Evolutionary conservation across 371 early-diverging fungal genomes (phyloP).

Genomic region (Actinomortierella wolfii): DNA sequence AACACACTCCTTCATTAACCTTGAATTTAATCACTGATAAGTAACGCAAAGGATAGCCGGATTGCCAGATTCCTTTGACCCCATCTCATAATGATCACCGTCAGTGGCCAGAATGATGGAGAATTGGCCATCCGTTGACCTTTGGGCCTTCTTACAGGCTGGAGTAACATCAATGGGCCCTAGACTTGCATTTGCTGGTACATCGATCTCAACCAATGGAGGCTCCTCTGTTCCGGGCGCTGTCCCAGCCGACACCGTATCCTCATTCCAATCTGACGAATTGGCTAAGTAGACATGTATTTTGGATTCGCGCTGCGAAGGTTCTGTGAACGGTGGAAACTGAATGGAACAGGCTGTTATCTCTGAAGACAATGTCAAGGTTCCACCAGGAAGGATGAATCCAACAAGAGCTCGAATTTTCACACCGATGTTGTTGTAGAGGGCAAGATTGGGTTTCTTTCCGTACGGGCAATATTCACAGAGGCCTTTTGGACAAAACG

Average conservation of each 20-base stretch:
- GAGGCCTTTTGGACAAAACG: slow-evolving; percentile 39
- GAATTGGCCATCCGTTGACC: too few species aligned
- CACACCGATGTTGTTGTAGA: slow-evolving; percentile 35
- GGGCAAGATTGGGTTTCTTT: slow-evolving; percentile 17
- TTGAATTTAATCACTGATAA: too few species aligned
- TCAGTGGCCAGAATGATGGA: slow-evolving; percentile 19
- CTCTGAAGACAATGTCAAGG: slow-evolving; percentile 10
- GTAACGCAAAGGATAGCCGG: slow-evolving; percentile 34
- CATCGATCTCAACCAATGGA: too few species aligned
- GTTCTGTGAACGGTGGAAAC: slow-evolving; percentile 36
- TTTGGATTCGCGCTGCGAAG: slow-evolving; percentile 6
- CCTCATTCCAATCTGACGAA: slow-evolving; percentile 33
- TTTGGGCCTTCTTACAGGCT: too few species aligned
- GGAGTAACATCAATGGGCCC: too few species aligned
- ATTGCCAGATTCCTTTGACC: slow-evolving; percentile 45
- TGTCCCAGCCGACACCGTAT: slow-evolving; percentile 27
- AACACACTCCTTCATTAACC: too few species aligned
- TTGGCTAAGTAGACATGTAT: slow-evolving; percentile 16
- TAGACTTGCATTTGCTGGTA: too few species aligned
- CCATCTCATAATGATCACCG: slow-evolving; percentile 17
- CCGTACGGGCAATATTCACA: slow-evolving; percentile 47
- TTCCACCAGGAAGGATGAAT: slow-evolving; percentile 32
- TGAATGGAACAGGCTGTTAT: slow-evolving; percentile 33
- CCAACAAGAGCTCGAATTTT: slow-evolving; percentile 29
- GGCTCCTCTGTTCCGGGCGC: slow-evolving; percentile 28